Evolutionary conservation across 805 yeast species (phyloP).

Genomic region (Yarrowia divulgata): DNA sequence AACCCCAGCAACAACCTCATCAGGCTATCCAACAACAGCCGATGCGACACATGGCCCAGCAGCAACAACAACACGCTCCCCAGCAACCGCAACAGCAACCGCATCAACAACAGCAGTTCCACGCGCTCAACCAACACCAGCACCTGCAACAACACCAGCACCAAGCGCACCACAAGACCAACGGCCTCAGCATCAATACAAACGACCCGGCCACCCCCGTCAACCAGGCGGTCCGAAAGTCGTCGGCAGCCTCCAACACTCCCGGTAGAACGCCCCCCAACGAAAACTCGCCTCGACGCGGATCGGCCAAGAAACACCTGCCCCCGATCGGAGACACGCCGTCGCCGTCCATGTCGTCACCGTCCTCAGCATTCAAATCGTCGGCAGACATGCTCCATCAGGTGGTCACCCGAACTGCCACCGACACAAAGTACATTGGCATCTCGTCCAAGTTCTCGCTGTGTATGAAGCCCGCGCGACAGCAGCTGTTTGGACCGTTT

Average conservation of each 20-base stretch:
- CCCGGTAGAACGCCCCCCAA: constrained; percentile 29
- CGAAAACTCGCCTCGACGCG: constrained; percentile 28
- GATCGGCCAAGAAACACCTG: constrained; percentile 25
- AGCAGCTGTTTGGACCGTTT: constrained; percentile 38
- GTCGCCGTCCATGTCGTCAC: constrained; percentile 34
- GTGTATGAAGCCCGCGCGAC: constrained; percentile 36
- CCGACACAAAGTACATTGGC: constrained; percentile 33
- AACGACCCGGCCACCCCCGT: constrained; percentile 20
- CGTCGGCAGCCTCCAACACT: neutral
- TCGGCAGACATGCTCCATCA: constrained; percentile 34
- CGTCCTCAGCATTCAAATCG: constrained; percentile 22
- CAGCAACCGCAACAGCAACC: constrained; percentile 12
- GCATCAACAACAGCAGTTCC: constrained; percentile 24
- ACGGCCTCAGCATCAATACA: constrained; percentile 23
- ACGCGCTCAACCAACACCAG: constrained; percentile 24
- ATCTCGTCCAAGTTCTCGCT: constrained; percentile 36
- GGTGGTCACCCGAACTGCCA: constrained; percentile 19
- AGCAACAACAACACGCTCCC: neutral
- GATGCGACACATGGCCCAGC: neutral
- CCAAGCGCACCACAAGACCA: constrained; percentile 14
- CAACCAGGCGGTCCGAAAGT: constrained; percentile 9
- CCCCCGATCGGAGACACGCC: constrained; percentile 36
- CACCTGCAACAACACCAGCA: constrained; percentile 4
- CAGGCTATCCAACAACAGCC: neutral
- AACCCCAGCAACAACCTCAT: neutral